Conservation (phyloP, 2,329 filamentous ascomycete species). For the Fusarium euwallaceae region DNA sequence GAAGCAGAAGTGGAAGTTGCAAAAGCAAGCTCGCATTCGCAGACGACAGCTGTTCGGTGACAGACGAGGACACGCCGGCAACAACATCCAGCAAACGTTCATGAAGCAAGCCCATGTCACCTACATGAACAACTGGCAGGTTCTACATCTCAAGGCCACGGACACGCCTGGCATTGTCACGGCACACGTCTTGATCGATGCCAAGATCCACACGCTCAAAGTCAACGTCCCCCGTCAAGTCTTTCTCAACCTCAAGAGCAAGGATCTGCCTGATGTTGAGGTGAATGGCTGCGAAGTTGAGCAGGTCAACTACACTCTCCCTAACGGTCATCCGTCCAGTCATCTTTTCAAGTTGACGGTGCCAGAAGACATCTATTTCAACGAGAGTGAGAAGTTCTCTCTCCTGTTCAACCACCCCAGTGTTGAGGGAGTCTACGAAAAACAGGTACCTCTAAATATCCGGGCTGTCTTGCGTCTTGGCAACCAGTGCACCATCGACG, state of each 20-base stretch:
- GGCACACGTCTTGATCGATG: slow-evolving; percentile 92
- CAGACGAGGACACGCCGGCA: slow-evolving; percentile 65
- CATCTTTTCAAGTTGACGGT: slow-evolving; percentile 96
- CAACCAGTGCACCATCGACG: slow-evolving; percentile 93
- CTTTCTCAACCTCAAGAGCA: slow-evolving; percentile 90
- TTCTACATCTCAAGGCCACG: slow-evolving; percentile 87
- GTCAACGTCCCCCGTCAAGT: slow-evolving; percentile 90
- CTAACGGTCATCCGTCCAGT: slow-evolving; percentile 93
- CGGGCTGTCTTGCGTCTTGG: slow-evolving; percentile 91
- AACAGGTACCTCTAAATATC: slow-evolving; percentile 87
- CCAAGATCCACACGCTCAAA: slow-evolving; percentile 89
- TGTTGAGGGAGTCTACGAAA: slow-evolving; percentile 98
- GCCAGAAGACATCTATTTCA: slow-evolving; percentile 87
- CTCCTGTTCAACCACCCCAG: slow-evolving; percentile 90
- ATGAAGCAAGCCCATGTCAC: slow-evolving; percentile 91
- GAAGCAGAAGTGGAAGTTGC: slow-evolving; percentile 99
- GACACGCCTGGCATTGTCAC: slow-evolving; percentile 88
- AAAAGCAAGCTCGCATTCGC: slow-evolving; percentile 88
- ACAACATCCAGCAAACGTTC: slow-evolving; percentile 78
- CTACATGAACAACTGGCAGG: slow-evolving; percentile 94
- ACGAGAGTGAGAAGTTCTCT: slow-evolving; percentile 85
- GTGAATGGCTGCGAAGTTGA: slow-evolving; percentile 89
- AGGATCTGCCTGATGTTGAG: slow-evolving; percentile 89
- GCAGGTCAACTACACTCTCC: slow-evolving; percentile 92
- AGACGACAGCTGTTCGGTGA: slow-evolving; percentile 95